Conservation (phyloP, 345 rosid species). For the Odontarrhena argentea region DNA sequence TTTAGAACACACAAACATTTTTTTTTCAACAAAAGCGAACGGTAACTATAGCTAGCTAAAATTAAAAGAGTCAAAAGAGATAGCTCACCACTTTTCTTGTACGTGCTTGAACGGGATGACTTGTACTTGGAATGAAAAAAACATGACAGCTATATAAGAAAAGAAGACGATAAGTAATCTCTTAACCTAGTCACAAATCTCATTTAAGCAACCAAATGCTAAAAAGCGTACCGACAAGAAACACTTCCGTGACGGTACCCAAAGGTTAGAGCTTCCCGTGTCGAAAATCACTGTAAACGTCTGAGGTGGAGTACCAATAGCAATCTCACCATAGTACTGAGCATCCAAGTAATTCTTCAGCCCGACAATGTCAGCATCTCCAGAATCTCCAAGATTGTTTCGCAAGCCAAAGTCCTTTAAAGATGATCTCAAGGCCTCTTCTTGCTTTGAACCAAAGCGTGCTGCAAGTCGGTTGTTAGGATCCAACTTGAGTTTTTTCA, state of each 20-base stretch:
- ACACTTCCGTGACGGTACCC: constrained; percentile 96
- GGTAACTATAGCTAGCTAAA: not conserved
- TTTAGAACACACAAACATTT: too few species aligned
- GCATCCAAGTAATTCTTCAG: constrained; percentile 91
- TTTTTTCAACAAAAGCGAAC: too few species aligned
- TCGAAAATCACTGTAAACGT: constrained; percentile 90
- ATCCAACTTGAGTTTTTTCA: constrained; percentile 72
- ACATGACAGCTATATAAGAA: constrained; percentile 32
- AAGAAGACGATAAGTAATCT: constrained; percentile 1
- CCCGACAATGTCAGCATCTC: constrained; percentile 66
- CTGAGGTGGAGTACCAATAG: constrained; percentile 85
- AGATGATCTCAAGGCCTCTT: constrained; percentile 49
- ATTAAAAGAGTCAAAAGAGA: not conserved
- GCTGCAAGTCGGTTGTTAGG: constrained; percentile 53
- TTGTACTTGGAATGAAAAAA: constrained; percentile 74
- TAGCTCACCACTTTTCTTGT: constrained; percentile 67
- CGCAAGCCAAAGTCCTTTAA: constrained; percentile 44
- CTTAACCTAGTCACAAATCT: not conserved
- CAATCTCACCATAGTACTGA: constrained; percentile 92
- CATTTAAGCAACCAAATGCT: constrained; percentile 14
- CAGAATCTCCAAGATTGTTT: constrained; percentile 46
- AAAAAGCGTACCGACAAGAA: constrained; percentile 66
- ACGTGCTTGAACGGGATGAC: constrained; percentile 69
- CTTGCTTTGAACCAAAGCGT: constrained; percentile 57
- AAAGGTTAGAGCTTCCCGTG: constrained; percentile 92